phyloP scores from a whole-genome alignment of 2,329 filamentous ascomycete genomes.

The Colletotrichum sp. region DNA sequence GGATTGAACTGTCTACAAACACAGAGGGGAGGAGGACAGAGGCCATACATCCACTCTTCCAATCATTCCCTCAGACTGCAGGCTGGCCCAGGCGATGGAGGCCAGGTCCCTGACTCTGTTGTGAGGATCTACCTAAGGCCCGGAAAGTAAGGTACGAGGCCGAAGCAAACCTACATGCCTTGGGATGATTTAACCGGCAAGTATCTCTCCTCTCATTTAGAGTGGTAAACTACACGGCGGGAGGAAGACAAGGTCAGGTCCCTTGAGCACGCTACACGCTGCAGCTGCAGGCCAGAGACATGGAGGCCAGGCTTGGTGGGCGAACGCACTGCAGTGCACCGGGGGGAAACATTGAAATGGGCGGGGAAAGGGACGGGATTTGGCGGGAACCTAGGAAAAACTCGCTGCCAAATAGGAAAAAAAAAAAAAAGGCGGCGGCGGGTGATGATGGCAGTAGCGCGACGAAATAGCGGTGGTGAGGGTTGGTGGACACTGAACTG shows the following conservation, averaged over 20 bases:
- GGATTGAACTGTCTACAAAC: neutral
- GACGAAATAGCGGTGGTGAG: conserved; percentile 9
- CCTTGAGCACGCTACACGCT: neutral
- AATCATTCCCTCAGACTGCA: neutral
- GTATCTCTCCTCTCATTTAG: neutral
- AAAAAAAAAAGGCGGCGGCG: neutral
- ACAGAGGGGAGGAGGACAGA: neutral
- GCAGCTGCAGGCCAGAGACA: neutral
- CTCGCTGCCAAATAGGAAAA: neutral
- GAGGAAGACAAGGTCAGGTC: neutral
- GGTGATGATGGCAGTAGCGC: neutral
- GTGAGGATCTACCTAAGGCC: neutral
- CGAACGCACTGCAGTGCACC: neutral
- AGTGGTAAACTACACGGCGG: neutral
- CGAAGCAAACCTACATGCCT: neutral
- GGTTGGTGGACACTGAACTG: neutral
- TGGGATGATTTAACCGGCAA: neutral
- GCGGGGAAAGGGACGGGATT: neutral
- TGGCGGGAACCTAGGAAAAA: neutral
- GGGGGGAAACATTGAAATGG: neutral
- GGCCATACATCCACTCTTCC: neutral
- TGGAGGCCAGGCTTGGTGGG: neutral
- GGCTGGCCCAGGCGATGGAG: neutral
- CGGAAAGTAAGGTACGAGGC: neutral
- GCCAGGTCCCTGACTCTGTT: neutral